A percentile compares a stretch with the other conserved stretches of the same genome.
Evolutionary conservation across 257 asterid genomes (phyloP).

Genomic region (Scutellaria baicalensis): DNA sequence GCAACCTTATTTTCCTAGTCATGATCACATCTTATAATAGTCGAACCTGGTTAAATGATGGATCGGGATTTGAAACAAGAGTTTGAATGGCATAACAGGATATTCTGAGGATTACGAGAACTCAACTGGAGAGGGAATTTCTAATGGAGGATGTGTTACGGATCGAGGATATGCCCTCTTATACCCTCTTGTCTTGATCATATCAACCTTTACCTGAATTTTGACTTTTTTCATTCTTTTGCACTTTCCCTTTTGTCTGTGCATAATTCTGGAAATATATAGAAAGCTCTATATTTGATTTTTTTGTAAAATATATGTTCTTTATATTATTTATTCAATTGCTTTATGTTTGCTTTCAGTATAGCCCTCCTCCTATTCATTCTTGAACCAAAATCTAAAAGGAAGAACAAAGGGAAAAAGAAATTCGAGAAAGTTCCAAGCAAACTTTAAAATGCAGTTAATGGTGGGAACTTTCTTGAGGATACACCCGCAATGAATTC

Average conservation of each 20-base stretch:
- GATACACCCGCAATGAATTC: neutral
- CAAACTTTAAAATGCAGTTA: neutral
- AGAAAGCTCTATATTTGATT: no score
- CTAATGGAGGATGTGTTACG: constrained; percentile 57
- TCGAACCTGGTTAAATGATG: neutral
- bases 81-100: constrained; percentile 30
- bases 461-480: no score
- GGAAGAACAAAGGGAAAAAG: no score
- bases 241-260: neutral
- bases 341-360: no score
- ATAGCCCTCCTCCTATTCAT: no score
- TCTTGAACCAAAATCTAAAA: no score
- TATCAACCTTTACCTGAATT: neutral
- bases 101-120: constrained; percentile 46
- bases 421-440: neutral
- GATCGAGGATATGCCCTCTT: constrained; percentile 82
- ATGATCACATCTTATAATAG: no score
- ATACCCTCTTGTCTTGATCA: constrained; percentile 42
- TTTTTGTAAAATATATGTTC: no score
- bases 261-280: neutral
- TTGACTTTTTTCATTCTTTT: neutral
- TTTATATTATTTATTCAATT: no score
- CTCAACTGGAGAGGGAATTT: constrained; percentile 70
- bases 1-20: neutral
- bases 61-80: neutral